A percentile compares a stretch with the other conserved stretches of the same genome.
phyloP scores from a whole-genome alignment of 257 asterid species.

The Jasminum sambac region DNA sequence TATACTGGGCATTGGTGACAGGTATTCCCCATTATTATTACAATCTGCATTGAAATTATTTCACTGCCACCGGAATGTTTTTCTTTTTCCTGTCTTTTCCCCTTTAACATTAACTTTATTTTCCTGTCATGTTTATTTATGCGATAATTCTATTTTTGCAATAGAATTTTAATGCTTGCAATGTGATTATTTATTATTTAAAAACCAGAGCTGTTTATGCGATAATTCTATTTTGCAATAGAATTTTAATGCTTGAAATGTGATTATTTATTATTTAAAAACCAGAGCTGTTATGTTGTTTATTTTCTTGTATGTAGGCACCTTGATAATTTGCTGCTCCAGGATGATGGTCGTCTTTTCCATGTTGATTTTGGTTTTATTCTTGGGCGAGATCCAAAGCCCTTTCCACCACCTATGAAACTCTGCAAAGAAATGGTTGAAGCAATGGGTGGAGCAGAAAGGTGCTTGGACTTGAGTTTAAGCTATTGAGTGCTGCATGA shows the following conservation, averaged over 20 bases:
- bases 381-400: constrained; percentile 96
- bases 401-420: constrained; percentile 99
- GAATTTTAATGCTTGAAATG: background rate
- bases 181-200: constrained; percentile 10
- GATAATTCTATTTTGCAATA: background rate
- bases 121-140: background rate
- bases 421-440: constrained; percentile 99
- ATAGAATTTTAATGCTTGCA: background rate
- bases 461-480: constrained; percentile 40
- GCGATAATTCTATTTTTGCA: background rate
- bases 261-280: constrained; percentile 10
- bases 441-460: constrained; percentile 99
- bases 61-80: background rate
- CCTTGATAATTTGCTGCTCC: constrained; percentile 91
- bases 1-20: constrained; percentile 97
- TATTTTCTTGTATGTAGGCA: constrained; percentile 61
- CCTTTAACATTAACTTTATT: constrained; percentile 2
- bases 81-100: background rate
- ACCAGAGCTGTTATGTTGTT: constrained; percentile 22
- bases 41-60: constrained; percentile 3
- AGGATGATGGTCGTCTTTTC: constrained; percentile 95
- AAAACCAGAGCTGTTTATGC: background rate
- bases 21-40: constrained; percentile 43
- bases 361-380: constrained; percentile 97
- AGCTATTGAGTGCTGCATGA: background rate